Evolutionary conservation across 352 stramenopile species (phyloP).

Genomic region (Globisporangium middletonii): DNA sequence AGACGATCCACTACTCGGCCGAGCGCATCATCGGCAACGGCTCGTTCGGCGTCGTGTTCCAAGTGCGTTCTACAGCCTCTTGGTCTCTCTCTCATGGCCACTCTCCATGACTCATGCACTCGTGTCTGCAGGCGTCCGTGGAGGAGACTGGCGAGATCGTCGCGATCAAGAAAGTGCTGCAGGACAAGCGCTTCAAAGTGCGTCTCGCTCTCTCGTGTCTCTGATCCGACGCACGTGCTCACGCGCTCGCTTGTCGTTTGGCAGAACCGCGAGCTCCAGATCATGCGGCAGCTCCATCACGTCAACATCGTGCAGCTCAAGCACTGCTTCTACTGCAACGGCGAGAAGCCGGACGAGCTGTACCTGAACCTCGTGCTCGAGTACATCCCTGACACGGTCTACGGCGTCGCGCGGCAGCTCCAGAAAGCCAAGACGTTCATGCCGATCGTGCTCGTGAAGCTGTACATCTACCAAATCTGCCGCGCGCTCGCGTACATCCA

Average conservation of each 20-base stretch:
- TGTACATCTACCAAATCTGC: constrained; percentile 99
- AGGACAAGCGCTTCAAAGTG: constrained; percentile 99
- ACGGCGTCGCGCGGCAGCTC: constrained; percentile 93
- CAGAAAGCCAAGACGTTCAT: constrained; percentile 97
- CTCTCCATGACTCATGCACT: neutral
- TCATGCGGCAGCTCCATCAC: constrained; percentile 98
- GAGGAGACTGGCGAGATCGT: constrained; percentile 98
- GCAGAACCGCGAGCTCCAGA: constrained; percentile 98
- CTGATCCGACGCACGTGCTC: neutral
- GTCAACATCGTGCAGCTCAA: constrained; percentile 99
- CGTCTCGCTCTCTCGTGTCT: neutral
- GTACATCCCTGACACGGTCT: constrained; percentile 99
- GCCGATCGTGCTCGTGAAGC: constrained; percentile 95
- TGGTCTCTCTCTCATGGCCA: neutral
- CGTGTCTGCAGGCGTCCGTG: constrained; percentile 67
- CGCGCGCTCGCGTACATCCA: constrained; percentile 98
- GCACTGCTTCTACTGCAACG: constrained; percentile 99
- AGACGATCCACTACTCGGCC: constrained; percentile 94
- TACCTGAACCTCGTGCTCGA: constrained; percentile 99
- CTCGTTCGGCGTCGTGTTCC: constrained; percentile 99
- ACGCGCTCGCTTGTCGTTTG: constrained; percentile 1
- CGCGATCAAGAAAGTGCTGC: constrained; percentile 99
- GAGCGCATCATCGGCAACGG: constrained; percentile 99
- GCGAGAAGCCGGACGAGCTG: constrained; percentile 92
- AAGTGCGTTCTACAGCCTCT: constrained; percentile 29